Percentiles rank a stretch among this genome's conserved stretches.
Conservation (phyloP, 2,329 filamentous ascomycete species). For the Penicillium sclerotigenum region DNA sequence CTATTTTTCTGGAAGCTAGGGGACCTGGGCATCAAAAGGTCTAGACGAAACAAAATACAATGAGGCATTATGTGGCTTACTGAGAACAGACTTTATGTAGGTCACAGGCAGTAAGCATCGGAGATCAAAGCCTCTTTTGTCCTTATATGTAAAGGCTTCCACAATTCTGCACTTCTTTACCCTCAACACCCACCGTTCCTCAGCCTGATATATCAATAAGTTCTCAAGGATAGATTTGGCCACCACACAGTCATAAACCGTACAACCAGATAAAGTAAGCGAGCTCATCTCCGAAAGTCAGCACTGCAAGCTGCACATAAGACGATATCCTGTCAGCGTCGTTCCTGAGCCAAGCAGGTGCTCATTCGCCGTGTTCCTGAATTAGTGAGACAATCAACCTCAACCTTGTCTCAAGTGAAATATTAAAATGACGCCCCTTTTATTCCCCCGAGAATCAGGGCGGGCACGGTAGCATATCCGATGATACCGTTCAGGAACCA, state of each 20-base stretch:
- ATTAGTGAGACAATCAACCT: neutral
- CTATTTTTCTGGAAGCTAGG: too few relatives aligned
- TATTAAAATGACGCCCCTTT: neutral
- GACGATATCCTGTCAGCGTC: neutral
- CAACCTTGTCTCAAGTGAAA: neutral
- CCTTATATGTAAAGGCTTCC: too few relatives aligned
- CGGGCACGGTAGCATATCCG: neutral
- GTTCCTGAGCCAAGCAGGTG: neutral
- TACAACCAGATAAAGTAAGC: neutral
- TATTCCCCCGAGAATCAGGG: neutral
- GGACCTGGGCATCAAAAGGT: too few relatives aligned
- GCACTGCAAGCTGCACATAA: constrained; percentile 1
- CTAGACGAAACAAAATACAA: too few relatives aligned
- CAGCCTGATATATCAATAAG: neutral
- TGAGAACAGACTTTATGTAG: too few relatives aligned
- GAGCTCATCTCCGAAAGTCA: neutral
- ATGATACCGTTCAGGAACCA: neutral
- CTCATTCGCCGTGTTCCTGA: constrained; percentile 17
- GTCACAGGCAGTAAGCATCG: too few relatives aligned
- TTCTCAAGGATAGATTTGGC: too few relatives aligned
- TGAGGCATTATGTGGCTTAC: too few relatives aligned
- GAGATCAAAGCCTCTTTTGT: neutral
- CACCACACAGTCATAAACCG: neutral
- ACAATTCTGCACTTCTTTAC: neutral
- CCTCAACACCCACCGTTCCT: neutral